A percentile compares a stretch with the other conserved stretches of the same genome.
Evolutionary conservation across 352 stramenopile genomes (phyloP).

Genomic region (Phytophthora nicotianae): DNA sequence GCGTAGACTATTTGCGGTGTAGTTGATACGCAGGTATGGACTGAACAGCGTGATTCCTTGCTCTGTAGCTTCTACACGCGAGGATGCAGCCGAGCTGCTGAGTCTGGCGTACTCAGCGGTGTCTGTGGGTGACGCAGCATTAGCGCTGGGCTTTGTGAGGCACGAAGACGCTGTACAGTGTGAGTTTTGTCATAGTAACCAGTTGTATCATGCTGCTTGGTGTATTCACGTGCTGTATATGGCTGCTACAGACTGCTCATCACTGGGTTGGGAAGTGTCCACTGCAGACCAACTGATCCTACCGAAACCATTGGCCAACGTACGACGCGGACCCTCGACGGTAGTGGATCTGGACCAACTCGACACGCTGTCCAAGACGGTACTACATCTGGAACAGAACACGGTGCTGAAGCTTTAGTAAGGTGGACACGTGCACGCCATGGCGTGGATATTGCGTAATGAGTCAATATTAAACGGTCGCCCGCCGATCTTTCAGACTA

Average conservation of each 20-base stretch:
- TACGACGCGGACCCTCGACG: slow-evolving; percentile 21
- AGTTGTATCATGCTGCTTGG: not conserved
- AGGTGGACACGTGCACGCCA: slow-evolving; percentile 11
- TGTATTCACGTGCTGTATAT: slow-evolving; percentile 5
- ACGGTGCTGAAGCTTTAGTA: slow-evolving; percentile 64
- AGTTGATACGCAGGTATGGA: not conserved
- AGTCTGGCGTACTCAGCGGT: slow-evolving; percentile 72
- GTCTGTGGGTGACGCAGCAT: slow-evolving; percentile 43
- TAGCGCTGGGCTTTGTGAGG: slow-evolving; percentile 58
- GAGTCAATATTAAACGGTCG: slow-evolving; percentile 29
- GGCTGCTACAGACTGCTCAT: slow-evolving; percentile 48
- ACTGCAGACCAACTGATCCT: slow-evolving; percentile 41
- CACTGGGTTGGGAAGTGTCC: slow-evolving; percentile 54
- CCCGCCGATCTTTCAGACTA: slow-evolving; percentile 32
- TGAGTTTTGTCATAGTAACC: slow-evolving; percentile 20
- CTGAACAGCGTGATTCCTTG: not conserved
- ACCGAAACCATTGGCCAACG: slow-evolving; percentile 46
- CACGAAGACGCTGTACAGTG: slow-evolving; percentile 50
- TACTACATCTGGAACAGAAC: slow-evolving; percentile 78
- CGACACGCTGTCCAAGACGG: slow-evolving; percentile 65
- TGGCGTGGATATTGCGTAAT: not conserved
- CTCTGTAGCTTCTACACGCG: slow-evolving; percentile 54
- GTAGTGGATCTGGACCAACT: slow-evolving; percentile 58
- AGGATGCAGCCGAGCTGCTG: slow-evolving; percentile 54
- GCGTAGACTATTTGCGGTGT: slow-evolving; percentile 12